Percentiles rank a stretch among this genome's conserved stretches.
phyloP scores from a whole-genome alignment of 1,284 basidiomycete genomes.

The Rhodotorula sp. region DNA sequence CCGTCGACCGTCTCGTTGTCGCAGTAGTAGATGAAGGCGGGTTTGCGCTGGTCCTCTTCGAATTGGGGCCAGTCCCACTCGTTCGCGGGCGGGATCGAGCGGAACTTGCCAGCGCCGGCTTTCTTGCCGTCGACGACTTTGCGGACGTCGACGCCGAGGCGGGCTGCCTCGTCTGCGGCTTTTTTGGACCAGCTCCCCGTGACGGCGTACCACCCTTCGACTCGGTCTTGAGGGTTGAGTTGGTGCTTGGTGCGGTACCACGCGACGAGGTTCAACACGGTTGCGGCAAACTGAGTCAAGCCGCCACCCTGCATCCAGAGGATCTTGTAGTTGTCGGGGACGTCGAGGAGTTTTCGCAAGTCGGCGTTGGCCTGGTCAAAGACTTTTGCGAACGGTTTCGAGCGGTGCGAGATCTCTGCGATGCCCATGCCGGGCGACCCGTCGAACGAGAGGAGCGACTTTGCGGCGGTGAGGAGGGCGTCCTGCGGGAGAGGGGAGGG shows the following conservation, averaged over 20 bases:
- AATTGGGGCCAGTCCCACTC: slow-evolving; percentile 51
- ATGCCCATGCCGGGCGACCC: slow-evolving; percentile 81
- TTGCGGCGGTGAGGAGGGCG: slow-evolving; percentile 72
- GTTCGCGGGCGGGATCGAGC: slow-evolving; percentile 24
- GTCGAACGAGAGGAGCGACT: slow-evolving; percentile 79
- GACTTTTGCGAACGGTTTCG: slow-evolving; percentile 76
- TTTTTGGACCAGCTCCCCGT: slow-evolving; percentile 90
- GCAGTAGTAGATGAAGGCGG: slow-evolving; percentile 95
- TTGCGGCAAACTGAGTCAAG: slow-evolving; percentile 80
- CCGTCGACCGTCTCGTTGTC: slow-evolving; percentile 99
- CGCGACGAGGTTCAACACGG: slow-evolving; percentile 82
- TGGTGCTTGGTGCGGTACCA: slow-evolving; percentile 61
- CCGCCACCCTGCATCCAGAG: slow-evolving; percentile 92
- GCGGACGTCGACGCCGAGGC: slow-evolving; percentile 60
- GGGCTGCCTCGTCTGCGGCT: slow-evolving; percentile 73
- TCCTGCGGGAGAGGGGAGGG: slow-evolving; percentile 80
- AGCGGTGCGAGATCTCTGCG: slow-evolving; percentile 89
- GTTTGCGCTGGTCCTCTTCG: slow-evolving; percentile 57
- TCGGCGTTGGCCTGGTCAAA: slow-evolving; percentile 63
- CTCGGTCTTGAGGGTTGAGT: slow-evolving; percentile 55
- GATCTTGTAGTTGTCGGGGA: slow-evolving; percentile 79
- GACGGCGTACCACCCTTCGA: slow-evolving; percentile 72
- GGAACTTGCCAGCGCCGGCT: slow-evolving; percentile 35
- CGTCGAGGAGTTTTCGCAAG: slow-evolving; percentile 65
- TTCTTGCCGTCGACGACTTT: slow-evolving; percentile 62